These are phyloP conservation scores for Pythium phragmiticola DNA, from an alignment of 352 stramenopile species.

Conservation along the genomic window DNA sequence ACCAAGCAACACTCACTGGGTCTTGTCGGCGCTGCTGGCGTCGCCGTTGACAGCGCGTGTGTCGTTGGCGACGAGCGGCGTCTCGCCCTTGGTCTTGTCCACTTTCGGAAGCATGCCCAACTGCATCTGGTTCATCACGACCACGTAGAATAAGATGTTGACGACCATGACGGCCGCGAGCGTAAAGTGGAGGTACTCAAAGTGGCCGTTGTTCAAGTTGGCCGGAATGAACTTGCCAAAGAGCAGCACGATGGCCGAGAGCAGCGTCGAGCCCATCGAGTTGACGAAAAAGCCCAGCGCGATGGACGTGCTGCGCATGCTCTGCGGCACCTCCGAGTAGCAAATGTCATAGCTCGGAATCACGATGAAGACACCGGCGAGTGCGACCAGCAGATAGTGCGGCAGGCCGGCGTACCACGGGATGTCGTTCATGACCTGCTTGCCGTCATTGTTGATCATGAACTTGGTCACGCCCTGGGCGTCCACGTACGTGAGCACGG, in stretches of 20 bases:
- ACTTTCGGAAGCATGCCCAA: conserved; percentile 20
- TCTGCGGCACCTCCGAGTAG: conserved; percentile 42
- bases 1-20: conserved; percentile 1
- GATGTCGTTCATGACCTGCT: conserved; percentile 30
- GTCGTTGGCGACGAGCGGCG: conserved; percentile 3
- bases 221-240: conserved; percentile 45
- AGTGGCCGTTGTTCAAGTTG: conserved; percentile 26
- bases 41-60: not conserved
- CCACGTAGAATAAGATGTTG: conserved; percentile 39
- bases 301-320: conserved; percentile 36
- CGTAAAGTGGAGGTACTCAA: conserved; percentile 38
- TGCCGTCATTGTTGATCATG: conserved; percentile 23
- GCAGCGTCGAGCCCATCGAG: conserved; percentile 26
- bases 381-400: conserved; percentile 43
- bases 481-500: conserved; percentile 24
- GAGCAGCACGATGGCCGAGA: conserved; percentile 50
- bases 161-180: conserved; percentile 35
- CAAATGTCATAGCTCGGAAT: conserved; percentile 38
- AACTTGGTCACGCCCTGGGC: conserved; percentile 20
- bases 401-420: conserved; percentile 41
- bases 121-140: conserved; percentile 35
- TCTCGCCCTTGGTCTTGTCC: conserved; percentile 9
- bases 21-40: not conserved
- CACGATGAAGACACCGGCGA: conserved; percentile 25
- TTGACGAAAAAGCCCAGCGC: conserved; percentile 40